A percentile compares a stretch with the other conserved stretches of the same genome.
These are phyloP conservation scores for Fusarium nisikadoi DNA, from an alignment of 2,329 filamentous ascomycete species.

Conservation along the genomic window DNA sequence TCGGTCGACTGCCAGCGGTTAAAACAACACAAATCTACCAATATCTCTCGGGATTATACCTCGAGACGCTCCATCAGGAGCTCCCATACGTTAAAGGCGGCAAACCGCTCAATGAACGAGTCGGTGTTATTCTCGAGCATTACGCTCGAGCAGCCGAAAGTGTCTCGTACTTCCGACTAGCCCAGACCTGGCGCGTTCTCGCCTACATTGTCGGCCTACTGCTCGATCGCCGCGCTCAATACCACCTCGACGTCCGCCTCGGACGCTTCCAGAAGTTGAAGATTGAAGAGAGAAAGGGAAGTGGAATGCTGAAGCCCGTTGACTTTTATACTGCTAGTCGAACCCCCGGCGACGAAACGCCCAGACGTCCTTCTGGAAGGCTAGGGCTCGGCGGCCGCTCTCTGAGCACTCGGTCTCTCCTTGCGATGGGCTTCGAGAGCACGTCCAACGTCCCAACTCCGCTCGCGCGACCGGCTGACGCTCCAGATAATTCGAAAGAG, in stretches of 20 bases:
- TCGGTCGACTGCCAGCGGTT: conserved; percentile 66
- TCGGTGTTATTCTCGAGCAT: conserved; percentile 63
- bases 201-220: conserved; percentile 66
- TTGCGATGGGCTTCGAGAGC: conserved; percentile 68
- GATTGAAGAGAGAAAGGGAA: conserved; percentile 46
- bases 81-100: conserved; percentile 56
- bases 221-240: conserved; percentile 64
- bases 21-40: conserved; percentile 63
- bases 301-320: conserved; percentile 41
- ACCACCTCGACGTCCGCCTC: conserved; percentile 64
- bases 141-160: conserved; percentile 68
- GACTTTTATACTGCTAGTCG: conserved; percentile 40
- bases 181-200: conserved; percentile 72
- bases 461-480: conserved; percentile 62
- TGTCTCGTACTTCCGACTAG: conserved; percentile 67
- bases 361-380: conserved; percentile 47
- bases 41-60: conserved; percentile 66
- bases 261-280: conserved; percentile 52
- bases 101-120: conserved; percentile 57
- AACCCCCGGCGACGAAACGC: conserved; percentile 52
- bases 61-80: conserved; percentile 62
- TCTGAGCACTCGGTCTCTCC: conserved; percentile 55
- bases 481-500: conserved; percentile 45
- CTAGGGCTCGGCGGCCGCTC: conserved; percentile 48
- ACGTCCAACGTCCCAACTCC: conserved; percentile 72